Evolutionary conservation across 129 eudicot species (phyloP).

Genomic region (Silybum marianum): DNA sequence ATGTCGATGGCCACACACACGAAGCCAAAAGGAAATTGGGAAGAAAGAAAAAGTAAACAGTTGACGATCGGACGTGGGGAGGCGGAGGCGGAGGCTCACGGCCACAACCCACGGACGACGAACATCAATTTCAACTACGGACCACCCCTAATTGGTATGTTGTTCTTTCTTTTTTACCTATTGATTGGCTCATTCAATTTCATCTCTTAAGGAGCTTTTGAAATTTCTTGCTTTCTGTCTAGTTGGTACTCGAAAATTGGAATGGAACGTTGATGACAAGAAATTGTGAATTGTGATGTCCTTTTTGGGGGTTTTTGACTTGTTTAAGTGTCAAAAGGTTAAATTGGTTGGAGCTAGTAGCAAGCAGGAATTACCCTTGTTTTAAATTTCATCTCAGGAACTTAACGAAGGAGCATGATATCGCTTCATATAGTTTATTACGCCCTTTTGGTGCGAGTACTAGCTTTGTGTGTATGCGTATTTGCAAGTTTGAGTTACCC

Average conservation of each 20-base stretch:
- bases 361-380: background rate
- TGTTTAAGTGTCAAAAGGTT: background rate
- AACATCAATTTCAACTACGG: conserved; percentile 10
- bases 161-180: background rate
- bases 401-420: background rate
- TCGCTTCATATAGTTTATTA: background rate
- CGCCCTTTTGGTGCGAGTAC: background rate
- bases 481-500: background rate
- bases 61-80: conserved; percentile 35
- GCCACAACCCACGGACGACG: conserved; percentile 33
- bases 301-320: background rate
- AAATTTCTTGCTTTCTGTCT: background rate
- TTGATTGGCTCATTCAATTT: background rate
- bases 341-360: background rate
- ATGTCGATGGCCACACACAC: background rate
- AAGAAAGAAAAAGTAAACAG: conserved; percentile 2
- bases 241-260: background rate
- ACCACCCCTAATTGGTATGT: conserved; percentile 21
- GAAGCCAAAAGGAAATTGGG: conserved; percentile 6
- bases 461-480: background rate
- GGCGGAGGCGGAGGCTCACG: conserved; percentile 25
- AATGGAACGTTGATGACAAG: background rate
- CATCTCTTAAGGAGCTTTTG: background rate
- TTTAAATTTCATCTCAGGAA: background rate
- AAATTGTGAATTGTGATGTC: background rate